Percentiles rank a stretch among this genome's conserved stretches.
Conservation (phyloP, 495 filamentous ascomycete species). For the Umbilicaria muhlenbergii region DNA sequence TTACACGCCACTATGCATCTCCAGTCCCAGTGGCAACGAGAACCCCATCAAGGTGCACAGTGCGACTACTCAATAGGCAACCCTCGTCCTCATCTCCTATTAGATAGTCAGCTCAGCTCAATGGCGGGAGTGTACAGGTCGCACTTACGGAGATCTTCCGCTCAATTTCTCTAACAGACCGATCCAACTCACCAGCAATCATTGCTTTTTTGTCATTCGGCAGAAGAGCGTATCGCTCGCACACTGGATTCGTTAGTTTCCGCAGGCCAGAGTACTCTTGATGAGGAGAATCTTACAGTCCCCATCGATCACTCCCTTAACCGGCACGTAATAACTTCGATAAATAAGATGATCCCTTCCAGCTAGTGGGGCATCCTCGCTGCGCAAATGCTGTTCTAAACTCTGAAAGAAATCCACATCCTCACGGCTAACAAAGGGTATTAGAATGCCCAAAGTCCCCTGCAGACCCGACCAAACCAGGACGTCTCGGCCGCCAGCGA, state of each 20-base stretch:
- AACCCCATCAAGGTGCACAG: background rate
- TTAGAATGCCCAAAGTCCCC: constrained; percentile 80
- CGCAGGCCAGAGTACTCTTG: background rate
- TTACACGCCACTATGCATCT: background rate
- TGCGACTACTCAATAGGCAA: constrained; percentile 48
- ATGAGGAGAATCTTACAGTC: constrained; percentile 30
- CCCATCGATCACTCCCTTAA: constrained; percentile 96
- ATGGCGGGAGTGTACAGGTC: background rate
- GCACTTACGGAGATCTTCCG: constrained; percentile 75
- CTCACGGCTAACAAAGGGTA: constrained; percentile 79
- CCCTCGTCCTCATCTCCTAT: constrained; percentile 75
- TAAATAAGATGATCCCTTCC: constrained; percentile 93
- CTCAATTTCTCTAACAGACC: constrained; percentile 82
- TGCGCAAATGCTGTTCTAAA: constrained; percentile 70
- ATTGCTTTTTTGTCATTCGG: constrained; percentile 78
- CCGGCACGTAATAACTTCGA: constrained; percentile 88
- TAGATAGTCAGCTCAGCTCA: constrained; percentile 12
- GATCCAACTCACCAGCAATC: constrained; percentile 85
- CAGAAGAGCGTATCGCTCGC: constrained; percentile 74
- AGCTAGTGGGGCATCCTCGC: constrained; percentile 70
- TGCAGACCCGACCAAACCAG: constrained; percentile 89
- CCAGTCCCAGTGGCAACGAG: background rate
- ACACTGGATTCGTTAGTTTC: constrained; percentile 28
- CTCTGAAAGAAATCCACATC: constrained; percentile 97
- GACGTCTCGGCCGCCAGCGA: constrained; percentile 82